Evolutionary conservation across 305 asterid genomes (phyloP), one percentile per base, ranked within the genome.

Genomic region (Andrographis paniculata): DNA sequence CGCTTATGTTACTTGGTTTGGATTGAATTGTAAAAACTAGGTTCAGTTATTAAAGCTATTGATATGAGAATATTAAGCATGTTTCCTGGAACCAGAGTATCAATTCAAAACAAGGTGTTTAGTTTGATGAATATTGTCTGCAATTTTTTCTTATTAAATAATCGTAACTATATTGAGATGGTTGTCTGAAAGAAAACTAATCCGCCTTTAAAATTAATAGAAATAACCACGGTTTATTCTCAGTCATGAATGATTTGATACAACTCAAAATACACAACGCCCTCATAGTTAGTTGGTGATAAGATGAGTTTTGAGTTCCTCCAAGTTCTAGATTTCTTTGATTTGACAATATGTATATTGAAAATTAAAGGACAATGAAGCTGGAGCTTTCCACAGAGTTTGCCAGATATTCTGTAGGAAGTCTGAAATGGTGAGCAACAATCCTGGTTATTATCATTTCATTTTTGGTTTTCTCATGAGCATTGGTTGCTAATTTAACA

Each of bases 391-490:
- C 58, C 52, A 49, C 30, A 69, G 46, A 31, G 84, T 77, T 44
- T 56, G 45, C 56, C 21, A 50, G 36, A 69, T 77, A 63, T 73
- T 85, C 55, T 55, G 66, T 39, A 43, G 53, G 51, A 69, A 79
- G 53, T 61, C 75, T 59, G 64, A 67, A 55, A 38, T 40, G 88
- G 95, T 86, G 72, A 82, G 92, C 55, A 42, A 38, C 59, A 14
- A 21, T 28, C n/a, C 43, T 35, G 35, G 14, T 59, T 27, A 37
- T 42, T 60, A 13, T 24, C 31, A 55, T 47, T 35, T 60, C 22
- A 42, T 14, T 36, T 56, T 45, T 57, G 60, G 18, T 20, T 50
- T 53, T 44, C 42, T 46, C 40, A 46, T 56, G 42, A 59, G 45
- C 52, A 40, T 55, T 40, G 51, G 43, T 52, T 40, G 51, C 49